A percentile compares a stretch with the other conserved stretches of the same genome.
These are phyloP conservation scores for Ilyonectria sp. DNA, from an alignment of 2,329 filamentous ascomycete genomes.

Conservation along the genomic window DNA sequence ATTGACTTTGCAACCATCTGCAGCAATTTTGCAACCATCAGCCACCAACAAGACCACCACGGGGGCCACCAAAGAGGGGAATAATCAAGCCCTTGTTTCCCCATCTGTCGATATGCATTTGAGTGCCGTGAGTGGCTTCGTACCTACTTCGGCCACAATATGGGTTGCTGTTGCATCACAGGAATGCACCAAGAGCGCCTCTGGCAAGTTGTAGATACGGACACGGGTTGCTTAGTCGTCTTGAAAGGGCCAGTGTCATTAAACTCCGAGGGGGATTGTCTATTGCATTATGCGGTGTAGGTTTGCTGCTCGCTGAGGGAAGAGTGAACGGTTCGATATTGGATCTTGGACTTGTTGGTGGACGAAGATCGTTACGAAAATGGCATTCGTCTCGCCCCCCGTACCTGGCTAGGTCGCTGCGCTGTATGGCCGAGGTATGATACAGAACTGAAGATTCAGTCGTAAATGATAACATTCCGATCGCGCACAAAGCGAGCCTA, in stretches of 20 bases:
- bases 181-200: conserved; percentile 21
- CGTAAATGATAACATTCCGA: conserved; percentile 16
- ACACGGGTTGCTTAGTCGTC: conserved; percentile 5
- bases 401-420: conserved; percentile 1
- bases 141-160: conserved; percentile 27
- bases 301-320: conserved; percentile 12
- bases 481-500: neutral
- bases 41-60: conserved; percentile 1
- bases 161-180: conserved; percentile 18
- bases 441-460: conserved; percentile 3
- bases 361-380: conserved; percentile 13
- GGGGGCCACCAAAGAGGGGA: conserved; percentile 15
- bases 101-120: conserved; percentile 22
- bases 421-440: conserved; percentile 6
- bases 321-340: conserved; percentile 38
- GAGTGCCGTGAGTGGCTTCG: conserved; percentile 22
- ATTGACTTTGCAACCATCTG: conserved; percentile 4
- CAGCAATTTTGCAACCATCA: neutral
- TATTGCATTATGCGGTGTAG: neutral
- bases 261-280: neutral
- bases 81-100: conserved; percentile 5
- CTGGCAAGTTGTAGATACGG: conserved; percentile 10
- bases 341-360: conserved; percentile 36
- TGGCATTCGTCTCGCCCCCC: neutral
- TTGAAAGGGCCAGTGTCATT: conserved; percentile 8